phyloP scores from a whole-genome alignment of 83 land plant species.

The Thuja plicata region DNA sequence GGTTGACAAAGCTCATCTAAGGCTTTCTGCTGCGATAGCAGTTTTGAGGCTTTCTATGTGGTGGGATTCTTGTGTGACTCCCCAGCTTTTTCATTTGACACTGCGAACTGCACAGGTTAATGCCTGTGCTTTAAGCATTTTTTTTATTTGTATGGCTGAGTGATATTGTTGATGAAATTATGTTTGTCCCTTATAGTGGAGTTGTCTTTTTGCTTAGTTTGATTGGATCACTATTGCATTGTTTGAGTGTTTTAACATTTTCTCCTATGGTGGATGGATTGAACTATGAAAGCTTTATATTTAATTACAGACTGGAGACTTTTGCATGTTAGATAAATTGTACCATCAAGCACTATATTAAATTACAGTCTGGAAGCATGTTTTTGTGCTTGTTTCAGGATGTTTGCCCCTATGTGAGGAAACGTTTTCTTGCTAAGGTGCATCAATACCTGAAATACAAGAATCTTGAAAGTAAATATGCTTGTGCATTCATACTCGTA shows the following conservation, averaged over 20 bases:
- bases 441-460: constrained; percentile 62
- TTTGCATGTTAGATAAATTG: background rate
- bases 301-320: background rate
- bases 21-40: constrained; percentile 75
- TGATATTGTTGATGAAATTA: background rate
- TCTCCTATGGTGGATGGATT: background rate
- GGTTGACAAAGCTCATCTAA: constrained; percentile 68
- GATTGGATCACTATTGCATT: background rate
- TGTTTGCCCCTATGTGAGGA: constrained; percentile 48
- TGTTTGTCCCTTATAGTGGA: background rate
- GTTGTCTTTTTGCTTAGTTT: background rate
- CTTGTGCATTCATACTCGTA: constrained; percentile 50
- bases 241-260: background rate
- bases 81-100: constrained; percentile 53
- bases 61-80: constrained; percentile 67
- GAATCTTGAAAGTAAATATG: constrained; percentile 64
- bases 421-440: constrained; percentile 55
- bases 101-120: constrained; percentile 60
- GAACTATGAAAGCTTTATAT: background rate
- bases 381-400: constrained; percentile 33
- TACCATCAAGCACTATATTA: background rate
- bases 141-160: background rate
- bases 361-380: background rate
- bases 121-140: background rate
- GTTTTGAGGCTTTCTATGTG: constrained; percentile 59